phyloP scores from a whole-genome alignment of 2,329 filamentous ascomycete genomes.

The Penicillium hordei region DNA sequence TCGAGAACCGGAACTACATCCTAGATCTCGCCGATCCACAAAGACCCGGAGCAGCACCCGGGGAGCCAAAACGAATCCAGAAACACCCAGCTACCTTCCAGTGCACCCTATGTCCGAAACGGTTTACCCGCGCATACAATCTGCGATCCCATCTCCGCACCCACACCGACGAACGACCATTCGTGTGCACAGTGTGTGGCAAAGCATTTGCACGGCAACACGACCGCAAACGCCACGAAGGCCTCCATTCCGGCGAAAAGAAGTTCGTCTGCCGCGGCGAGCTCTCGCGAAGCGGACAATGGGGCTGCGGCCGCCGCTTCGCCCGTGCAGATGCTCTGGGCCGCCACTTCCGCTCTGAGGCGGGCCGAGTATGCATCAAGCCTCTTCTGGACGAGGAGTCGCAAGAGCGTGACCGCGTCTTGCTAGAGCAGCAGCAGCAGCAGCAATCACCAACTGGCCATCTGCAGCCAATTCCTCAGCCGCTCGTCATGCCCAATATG shows the following conservation, averaged over 20 bases:
- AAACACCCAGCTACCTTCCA: slow-evolving; percentile 98
- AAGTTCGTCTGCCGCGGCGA: slow-evolving; percentile 96
- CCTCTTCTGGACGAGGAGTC: slow-evolving; percentile 95
- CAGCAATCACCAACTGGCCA: slow-evolving; percentile 59
- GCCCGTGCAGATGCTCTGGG: slow-evolving; percentile 93
- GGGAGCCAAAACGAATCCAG: slow-evolving; percentile 77
- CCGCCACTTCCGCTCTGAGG: slow-evolving; percentile 92
- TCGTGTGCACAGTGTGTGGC: slow-evolving; percentile 93
- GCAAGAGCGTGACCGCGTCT: slow-evolving; percentile 71
- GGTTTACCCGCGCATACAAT: slow-evolving; percentile 96
- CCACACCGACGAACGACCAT: slow-evolving; percentile 94
- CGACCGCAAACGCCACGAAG: slow-evolving; percentile 95
- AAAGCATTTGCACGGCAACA: slow-evolving; percentile 98
- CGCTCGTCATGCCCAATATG: slow-evolving; percentile 63
- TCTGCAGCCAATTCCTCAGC: slow-evolving; percentile 56
- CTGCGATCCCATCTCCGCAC: slow-evolving; percentile 91
- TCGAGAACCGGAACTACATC: slow-evolving; percentile 71
- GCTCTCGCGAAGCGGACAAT: slow-evolving; percentile 76
- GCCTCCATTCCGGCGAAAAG: slow-evolving; percentile 94
- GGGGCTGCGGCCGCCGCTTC: slow-evolving; percentile 92
- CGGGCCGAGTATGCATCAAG: slow-evolving; percentile 93
- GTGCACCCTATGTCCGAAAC: slow-evolving; percentile 87
- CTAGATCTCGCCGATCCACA: slow-evolving; percentile 86
- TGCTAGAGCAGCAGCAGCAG: slow-evolving; percentile 67
- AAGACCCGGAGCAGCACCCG: slow-evolving; percentile 64